Conservation (phyloP, 2,329 filamentous ascomycete genomes). For the Fusarium anguioides region DNA sequence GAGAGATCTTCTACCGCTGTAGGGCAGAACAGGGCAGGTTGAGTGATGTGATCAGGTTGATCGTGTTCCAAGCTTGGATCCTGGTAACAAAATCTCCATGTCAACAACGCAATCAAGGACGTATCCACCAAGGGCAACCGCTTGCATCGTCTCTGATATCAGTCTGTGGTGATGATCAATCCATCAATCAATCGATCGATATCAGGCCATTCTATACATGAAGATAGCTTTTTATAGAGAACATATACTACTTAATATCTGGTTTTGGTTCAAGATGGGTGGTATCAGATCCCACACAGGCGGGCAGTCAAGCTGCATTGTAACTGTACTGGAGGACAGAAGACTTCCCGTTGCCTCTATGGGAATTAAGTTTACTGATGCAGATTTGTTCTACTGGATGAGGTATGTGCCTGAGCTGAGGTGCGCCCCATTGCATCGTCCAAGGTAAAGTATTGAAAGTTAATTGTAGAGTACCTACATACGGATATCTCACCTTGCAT, state of each 20-base stretch:
- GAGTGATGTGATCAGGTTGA: slow-evolving; percentile 28
- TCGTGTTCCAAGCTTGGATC: slow-evolving; percentile 34
- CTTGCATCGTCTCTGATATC: slow-evolving; percentile 4
- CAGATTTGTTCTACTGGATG: not conserved
- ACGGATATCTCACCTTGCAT: slow-evolving; percentile 4
- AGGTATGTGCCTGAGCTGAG: slow-evolving; percentile 4
- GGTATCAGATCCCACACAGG: not conserved
- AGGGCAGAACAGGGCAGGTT: slow-evolving; percentile 25
- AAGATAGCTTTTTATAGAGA: not conserved
- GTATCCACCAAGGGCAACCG: slow-evolving; percentile 20
- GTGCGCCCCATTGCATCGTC: slow-evolving; percentile 1
- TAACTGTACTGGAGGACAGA: slow-evolving; percentile 10
- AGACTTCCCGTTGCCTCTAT: not conserved
- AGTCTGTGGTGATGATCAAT: not conserved
- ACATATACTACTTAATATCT: not conserved
- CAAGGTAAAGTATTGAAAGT: not conserved
- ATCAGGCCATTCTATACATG: not conserved
- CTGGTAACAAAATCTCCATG: slow-evolving; percentile 24
- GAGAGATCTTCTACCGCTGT: slow-evolving; percentile 22
- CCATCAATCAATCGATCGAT: not conserved
- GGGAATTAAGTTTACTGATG: not conserved
- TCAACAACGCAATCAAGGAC: slow-evolving; percentile 25
- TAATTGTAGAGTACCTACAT: not conserved
- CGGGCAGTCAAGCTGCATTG: slow-evolving; percentile 10
- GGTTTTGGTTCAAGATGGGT: not conserved